phyloP scores from a whole-genome alignment of 1,284 basidiomycete genomes.

The Cryptococcus deneoformans region DNA sequence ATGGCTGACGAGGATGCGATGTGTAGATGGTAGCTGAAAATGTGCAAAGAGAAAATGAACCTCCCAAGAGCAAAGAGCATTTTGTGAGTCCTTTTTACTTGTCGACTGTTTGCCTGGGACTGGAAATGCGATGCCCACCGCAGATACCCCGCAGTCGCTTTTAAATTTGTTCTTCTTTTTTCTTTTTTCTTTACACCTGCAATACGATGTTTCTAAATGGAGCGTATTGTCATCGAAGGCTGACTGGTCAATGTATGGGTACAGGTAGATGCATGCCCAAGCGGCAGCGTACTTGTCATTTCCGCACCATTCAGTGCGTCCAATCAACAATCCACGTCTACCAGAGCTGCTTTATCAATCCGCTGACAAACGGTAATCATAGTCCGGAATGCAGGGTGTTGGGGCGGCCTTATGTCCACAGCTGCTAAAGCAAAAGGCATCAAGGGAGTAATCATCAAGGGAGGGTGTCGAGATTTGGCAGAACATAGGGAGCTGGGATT shows the following conservation, averaged over 20 bases:
- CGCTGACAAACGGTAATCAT: neutral
- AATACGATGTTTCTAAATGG: neutral
- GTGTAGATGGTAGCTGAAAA: constrained; percentile 65
- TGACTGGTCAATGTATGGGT: neutral
- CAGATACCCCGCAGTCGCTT: neutral
- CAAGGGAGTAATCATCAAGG: constrained; percentile 51
- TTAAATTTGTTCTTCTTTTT: neutral
- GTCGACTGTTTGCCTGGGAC: neutral
- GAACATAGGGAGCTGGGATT: constrained; percentile 50
- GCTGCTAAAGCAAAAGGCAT: constrained; percentile 48
- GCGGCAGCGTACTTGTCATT: constrained; percentile 70
- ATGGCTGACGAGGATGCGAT: neutral
- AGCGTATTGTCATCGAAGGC: neutral
- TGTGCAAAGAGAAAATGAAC: constrained; percentile 52
- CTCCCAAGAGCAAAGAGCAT: constrained; percentile 69
- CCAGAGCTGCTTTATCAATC: neutral
- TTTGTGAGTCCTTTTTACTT: constrained; percentile 54
- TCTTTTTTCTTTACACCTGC: too few species aligned
- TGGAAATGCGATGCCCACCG: neutral
- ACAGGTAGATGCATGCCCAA: constrained; percentile 66
- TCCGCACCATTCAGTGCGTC: constrained; percentile 67
- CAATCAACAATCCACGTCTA: neutral
- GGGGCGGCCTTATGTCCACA: constrained; percentile 53
- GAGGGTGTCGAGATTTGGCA: constrained; percentile 50
- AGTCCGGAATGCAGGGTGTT: constrained; percentile 26